Conservation (phyloP, 1,284 basidiomycete species). For the Lentinula novae-zelandiae region DNA sequence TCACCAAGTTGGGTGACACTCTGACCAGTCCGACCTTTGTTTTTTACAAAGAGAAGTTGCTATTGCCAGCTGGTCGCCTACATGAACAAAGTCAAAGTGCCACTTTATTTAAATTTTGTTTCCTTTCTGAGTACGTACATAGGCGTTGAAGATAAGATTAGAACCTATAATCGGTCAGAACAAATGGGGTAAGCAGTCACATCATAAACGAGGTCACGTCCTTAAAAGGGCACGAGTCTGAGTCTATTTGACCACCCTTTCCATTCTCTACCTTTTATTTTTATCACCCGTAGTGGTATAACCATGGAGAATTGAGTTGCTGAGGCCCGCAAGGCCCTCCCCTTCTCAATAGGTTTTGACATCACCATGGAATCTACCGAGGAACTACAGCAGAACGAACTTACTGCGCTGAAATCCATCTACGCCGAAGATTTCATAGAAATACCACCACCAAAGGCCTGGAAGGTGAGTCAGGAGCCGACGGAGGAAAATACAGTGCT, state of each 20-base stretch:
- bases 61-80: no score
- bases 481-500: slow-evolving; percentile 1
- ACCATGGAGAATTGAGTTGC: slow-evolving; percentile 49
- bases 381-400: slow-evolving; percentile 71
- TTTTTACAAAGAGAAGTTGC: no score
- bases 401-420: slow-evolving; percentile 73
- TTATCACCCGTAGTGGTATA: slow-evolving; percentile 7
- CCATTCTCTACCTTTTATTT: neutral
- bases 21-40: no score
- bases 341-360: slow-evolving; percentile 37
- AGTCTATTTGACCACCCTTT: neutral
- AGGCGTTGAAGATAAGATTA: neutral
- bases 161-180: neutral
- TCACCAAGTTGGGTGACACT: no score
- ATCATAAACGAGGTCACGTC: neutral
- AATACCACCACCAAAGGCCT: slow-evolving; percentile 69
- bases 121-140: neutral
- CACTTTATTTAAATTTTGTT: neutral
- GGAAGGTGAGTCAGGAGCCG: slow-evolving; percentile 52
- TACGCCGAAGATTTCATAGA: slow-evolving; percentile 73
- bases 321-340: slow-evolving; percentile 66
- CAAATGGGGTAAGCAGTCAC: neutral
- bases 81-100: neutral
- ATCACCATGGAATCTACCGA: slow-evolving; percentile 63
- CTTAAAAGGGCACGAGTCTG: neutral